Conservation (phyloP, 2,329 filamentous ascomycete genomes). For the Aspergillus bombycis region DNA sequence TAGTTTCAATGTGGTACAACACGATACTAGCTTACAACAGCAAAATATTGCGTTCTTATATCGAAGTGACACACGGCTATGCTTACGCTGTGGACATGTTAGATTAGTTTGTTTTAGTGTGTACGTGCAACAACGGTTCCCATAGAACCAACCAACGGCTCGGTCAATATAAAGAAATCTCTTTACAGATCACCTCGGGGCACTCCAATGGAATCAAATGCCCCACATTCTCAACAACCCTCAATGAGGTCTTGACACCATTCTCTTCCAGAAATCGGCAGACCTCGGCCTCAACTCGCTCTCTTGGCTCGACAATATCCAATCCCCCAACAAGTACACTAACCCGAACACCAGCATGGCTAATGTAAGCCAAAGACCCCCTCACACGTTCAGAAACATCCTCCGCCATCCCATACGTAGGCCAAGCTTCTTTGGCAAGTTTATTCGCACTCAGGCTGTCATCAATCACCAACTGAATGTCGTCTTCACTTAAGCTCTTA, state of each 20-base stretch:
- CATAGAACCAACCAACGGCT: accelerated
- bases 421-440: conserved; percentile 39
- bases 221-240: conserved; percentile 15
- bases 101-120: too few relatives aligned
- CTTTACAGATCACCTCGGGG: conserved; percentile 16
- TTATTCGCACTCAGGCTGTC: conserved; percentile 36
- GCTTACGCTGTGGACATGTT: too few relatives aligned
- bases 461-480: conserved; percentile 23
- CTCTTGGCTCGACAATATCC: conserved; percentile 39
- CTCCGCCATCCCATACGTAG: conserved; percentile 38
- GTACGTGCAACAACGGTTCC: neutral
- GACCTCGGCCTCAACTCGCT: conserved; percentile 32
- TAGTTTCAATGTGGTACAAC: too few relatives aligned
- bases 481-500: conserved; percentile 14
- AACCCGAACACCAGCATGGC: conserved; percentile 19
- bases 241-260: conserved; percentile 16
- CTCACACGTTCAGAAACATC: conserved; percentile 29
- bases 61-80: too few relatives aligned
- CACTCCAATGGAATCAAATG: conserved; percentile 31
- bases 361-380: conserved; percentile 11
- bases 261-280: conserved; percentile 14
- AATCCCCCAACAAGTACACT: conserved; percentile 34
- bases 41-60: too few relatives aligned
- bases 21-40: too few relatives aligned
- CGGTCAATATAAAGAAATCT: conserved; percentile 13